Evolutionary conservation across 2,329 filamentous ascomycete genomes (phyloP), one percentile per base, ranked within the genome.

Genomic region (Arthrinium phaeospermum): DNA sequence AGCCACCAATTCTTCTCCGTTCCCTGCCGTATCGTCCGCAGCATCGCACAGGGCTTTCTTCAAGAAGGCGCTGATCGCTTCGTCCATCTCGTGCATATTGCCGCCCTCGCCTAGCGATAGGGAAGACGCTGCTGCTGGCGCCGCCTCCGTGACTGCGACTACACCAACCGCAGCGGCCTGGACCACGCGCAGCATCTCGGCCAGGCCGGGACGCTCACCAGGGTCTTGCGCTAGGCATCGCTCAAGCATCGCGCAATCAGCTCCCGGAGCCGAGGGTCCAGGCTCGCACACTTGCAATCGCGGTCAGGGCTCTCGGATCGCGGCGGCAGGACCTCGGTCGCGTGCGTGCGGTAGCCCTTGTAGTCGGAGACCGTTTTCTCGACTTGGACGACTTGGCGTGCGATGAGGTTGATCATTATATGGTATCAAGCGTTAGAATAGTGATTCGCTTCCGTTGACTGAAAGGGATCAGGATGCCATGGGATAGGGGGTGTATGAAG

Each of bases 311-410:
- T 24, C 12, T 53, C 51, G 27, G 51, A 16, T 4, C 13, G 51
- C 24, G 51, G 70, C 8, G 70, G 70, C 12, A 71, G 70, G 2
- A 71, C 68, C 30, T 71, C 70, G 7, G 70, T 71, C 7, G 70
- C 70, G 16, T 47, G 16, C 7, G 70, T 68, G 10, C 64, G n/a
- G 70, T 27, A 41, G 27, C 53, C 70, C 1, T 51, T 41, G 30
- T 71, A 68, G 14, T n/a, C 46, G 27, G 30, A 37, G 10, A 24
- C 37, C 37, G 44, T 45, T 12, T 16, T 27, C 4, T 45, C 34
- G n/a, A 30, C 27, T 24, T 67, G 64, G 12, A 68, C 37, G 22
- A 16, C 37, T 30, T 30, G 6, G 37, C 64, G 64, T 10, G 64
- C 37, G 44, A 68, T 68, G 37, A 68, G 64, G 64, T 68, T 68